phyloP scores from a whole-genome alignment of 208 protist genomes.

The Acanthamoeba triangularis region DNA sequence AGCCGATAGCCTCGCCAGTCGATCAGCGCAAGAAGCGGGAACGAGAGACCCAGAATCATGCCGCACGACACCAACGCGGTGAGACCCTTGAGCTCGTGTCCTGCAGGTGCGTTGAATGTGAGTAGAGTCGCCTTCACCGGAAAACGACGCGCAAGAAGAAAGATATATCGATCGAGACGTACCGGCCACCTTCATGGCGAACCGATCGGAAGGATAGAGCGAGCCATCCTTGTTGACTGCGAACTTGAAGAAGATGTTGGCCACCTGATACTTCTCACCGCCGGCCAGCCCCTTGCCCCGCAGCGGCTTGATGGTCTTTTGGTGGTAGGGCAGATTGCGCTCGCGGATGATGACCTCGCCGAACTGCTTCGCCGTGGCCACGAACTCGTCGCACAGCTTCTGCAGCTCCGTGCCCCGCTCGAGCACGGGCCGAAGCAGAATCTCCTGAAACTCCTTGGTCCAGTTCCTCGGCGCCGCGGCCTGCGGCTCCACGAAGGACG shows the following conservation, averaged over 20 bases:
- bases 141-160: background rate
- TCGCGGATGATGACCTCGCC: slow-evolving; percentile 74
- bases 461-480: slow-evolving; percentile 9
- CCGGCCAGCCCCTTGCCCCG: slow-evolving; percentile 72
- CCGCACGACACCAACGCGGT: slow-evolving; percentile 81
- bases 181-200: slow-evolving; percentile 78
- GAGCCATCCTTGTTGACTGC: slow-evolving; percentile 67
- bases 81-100: slow-evolving; percentile 85
- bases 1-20: slow-evolving; percentile 85
- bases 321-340: slow-evolving; percentile 68
- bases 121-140: background rate
- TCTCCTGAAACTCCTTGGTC: slow-evolving; percentile 75
- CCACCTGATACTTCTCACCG: slow-evolving; percentile 71
- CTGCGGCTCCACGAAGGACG: background rate
- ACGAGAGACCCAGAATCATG: slow-evolving; percentile 80
- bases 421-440: slow-evolving; percentile 52
- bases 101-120: background rate
- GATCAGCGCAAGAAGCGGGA: slow-evolving; percentile 84
- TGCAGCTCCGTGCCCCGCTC: slow-evolving; percentile 73
- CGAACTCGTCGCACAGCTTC: slow-evolving; percentile 77
- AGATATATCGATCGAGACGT: background rate
- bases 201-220: slow-evolving; percentile 62
- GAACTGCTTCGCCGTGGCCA: slow-evolving; percentile 43
- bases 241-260: slow-evolving; percentile 79
- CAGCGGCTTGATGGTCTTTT: slow-evolving; percentile 71